Conservation (phyloP, 345 rosid genomes). For the Hibiscus tridactylites region DNA sequence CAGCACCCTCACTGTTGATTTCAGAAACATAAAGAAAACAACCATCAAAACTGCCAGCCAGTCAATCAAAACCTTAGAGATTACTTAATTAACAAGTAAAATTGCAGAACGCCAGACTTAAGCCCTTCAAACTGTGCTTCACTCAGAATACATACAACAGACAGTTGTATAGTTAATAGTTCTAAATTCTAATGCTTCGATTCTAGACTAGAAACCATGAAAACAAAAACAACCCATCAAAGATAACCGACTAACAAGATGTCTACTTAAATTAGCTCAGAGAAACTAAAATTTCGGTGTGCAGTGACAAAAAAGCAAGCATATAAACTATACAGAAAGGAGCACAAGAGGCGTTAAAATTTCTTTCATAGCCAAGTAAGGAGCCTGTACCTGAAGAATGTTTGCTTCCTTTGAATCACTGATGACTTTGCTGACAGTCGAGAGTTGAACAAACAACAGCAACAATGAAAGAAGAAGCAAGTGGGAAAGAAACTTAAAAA, state of each 20-base stretch:
- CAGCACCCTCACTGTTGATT: background rate
- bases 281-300: background rate
- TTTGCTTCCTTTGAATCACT: background rate
- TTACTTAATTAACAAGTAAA: background rate
- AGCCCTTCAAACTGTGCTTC: background rate
- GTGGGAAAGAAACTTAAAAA: background rate
- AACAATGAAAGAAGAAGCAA: background rate
- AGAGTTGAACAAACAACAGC: slow-evolving; percentile 2
- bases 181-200: background rate
- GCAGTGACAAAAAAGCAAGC: background rate
- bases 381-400: slow-evolving; percentile 3
- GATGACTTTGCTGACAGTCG: background rate
- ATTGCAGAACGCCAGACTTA: background rate
- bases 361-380: background rate
- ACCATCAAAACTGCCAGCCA: background rate
- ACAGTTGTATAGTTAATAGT: background rate
- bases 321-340: background rate
- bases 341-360: background rate
- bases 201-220: background rate
- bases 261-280: background rate
- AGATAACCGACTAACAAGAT: background rate
- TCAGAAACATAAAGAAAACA: background rate
- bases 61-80: background rate
- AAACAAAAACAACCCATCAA: background rate
- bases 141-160: background rate